Evolutionary conservation across 2,329 filamentous ascomycete genomes (phyloP).

Genomic region (Ophiostoma ips): DNA sequence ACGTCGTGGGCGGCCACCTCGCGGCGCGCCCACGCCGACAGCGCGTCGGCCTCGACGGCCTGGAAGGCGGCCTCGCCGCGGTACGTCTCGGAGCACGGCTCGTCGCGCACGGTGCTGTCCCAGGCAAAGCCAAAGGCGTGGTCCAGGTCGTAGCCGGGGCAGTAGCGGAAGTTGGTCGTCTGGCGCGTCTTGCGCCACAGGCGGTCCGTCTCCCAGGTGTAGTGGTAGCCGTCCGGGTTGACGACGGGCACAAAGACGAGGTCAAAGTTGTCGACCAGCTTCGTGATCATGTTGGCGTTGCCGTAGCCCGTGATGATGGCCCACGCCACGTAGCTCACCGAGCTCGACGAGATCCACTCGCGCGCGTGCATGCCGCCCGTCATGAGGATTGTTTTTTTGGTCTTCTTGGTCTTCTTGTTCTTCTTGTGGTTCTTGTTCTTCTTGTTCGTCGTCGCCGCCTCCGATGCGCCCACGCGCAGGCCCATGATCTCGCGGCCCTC

Average conservation of each 20-base stretch:
- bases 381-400: slow-evolving; percentile 32
- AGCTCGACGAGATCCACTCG: slow-evolving; percentile 92
- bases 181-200: slow-evolving; percentile 94
- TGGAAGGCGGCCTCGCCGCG: slow-evolving; percentile 74
- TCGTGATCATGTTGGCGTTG: slow-evolving; percentile 55
- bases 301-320: slow-evolving; percentile 73
- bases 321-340: slow-evolving; percentile 83
- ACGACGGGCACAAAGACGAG: slow-evolving; percentile 76
- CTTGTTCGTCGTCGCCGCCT: not conserved
- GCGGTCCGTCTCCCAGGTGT: slow-evolving; percentile 82
- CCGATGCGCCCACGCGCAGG: slow-evolving; percentile 50
- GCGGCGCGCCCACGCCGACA: slow-evolving; percentile 74
- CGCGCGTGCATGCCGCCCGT: slow-evolving; percentile 81
- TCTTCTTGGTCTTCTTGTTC: slow-evolving; percentile 2
- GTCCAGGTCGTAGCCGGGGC: slow-evolving; percentile 78
- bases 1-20: slow-evolving; percentile 57
- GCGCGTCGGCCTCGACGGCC: slow-evolving; percentile 58
- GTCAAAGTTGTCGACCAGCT: slow-evolving; percentile 71
- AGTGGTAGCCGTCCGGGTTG: slow-evolving; percentile 90
- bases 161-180: slow-evolving; percentile 67
- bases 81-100: slow-evolving; percentile 86
- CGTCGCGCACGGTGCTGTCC: slow-evolving; percentile 50
- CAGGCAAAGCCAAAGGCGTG: slow-evolving; percentile 76
- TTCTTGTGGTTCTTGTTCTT: not conserved
- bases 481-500: slow-evolving; percentile 79